These are phyloP conservation scores for Fraxinus baroniana DNA, from an alignment of 305 asterid genomes.

Conservation along the genomic window DNA sequence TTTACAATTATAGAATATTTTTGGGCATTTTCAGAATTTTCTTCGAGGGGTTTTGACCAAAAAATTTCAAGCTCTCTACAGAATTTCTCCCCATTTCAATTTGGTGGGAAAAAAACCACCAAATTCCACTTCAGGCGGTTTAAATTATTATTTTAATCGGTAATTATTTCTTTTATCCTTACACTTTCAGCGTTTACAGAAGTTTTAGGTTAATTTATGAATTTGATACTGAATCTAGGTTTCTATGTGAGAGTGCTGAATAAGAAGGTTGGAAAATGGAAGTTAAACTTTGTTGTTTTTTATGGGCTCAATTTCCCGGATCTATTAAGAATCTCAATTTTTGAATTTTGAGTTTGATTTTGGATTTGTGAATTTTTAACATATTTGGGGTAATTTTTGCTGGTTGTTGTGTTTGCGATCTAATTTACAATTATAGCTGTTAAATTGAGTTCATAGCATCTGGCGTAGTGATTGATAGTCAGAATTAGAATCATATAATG, in stretches of 20 bases:
- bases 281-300: slow-evolving; percentile 15
- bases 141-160: slow-evolving; percentile 30
- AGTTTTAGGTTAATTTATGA: slow-evolving; percentile 3
- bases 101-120: slow-evolving; percentile 37
- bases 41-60: slow-evolving; percentile 45
- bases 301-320: slow-evolving; percentile 24
- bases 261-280: slow-evolving; percentile 23
- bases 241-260: slow-evolving; percentile 20
- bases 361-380: slow-evolving; percentile 15
- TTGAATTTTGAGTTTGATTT: background rate
- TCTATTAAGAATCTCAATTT: slow-evolving; percentile 25
- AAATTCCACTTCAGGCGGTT: slow-evolving; percentile 26
- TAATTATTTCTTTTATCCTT: slow-evolving; percentile 1
- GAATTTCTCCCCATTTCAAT: slow-evolving; percentile 35
- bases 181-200: background rate
- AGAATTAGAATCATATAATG: background rate
- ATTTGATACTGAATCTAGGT: slow-evolving; percentile 34
- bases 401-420: slow-evolving; percentile 14
- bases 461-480: background rate
- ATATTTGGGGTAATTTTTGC: background rate
- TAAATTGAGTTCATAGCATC: background rate
- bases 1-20: slow-evolving; percentile 34
- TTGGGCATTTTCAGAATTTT: slow-evolving; percentile 40
- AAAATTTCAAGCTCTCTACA: slow-evolving; percentile 26
- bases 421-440: slow-evolving; percentile 14